These are phyloP conservation scores for Boletus coccyginus DNA, from an alignment of 768 basidiomycete genomes.

Conservation along the genomic window DNA sequence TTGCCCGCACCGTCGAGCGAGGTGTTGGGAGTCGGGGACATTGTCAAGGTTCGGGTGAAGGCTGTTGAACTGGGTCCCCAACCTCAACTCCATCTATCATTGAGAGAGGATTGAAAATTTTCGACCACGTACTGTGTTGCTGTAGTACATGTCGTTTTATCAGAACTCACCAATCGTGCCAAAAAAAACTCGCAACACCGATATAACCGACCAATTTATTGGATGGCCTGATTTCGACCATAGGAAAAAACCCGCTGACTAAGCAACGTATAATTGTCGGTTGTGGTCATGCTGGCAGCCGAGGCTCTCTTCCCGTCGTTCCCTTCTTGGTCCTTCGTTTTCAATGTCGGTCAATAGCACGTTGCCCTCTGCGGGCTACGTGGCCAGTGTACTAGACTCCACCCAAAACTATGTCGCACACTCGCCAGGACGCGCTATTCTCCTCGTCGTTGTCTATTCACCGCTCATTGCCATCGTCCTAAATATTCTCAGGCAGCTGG, in stretches of 20 bases:
- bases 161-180: too few species aligned
- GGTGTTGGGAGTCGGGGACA: constrained; percentile 24
- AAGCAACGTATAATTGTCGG: constrained; percentile 11
- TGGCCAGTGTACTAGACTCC: constrained; percentile 15
- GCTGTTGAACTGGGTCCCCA: constrained; percentile 29
- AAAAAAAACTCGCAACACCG: too few species aligned
- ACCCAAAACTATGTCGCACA: constrained; percentile 19
- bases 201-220: not conserved
- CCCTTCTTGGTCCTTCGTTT: not conserved
- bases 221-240: constrained; percentile 14
- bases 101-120: constrained; percentile 1
- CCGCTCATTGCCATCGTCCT: constrained; percentile 67
- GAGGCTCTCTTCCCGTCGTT: not conserved
- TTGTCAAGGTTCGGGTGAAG: constrained; percentile 26
- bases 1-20: constrained; percentile 8
- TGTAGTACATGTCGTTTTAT: too few species aligned
- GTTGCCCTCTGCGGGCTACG: constrained; percentile 25
- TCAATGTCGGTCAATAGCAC: constrained; percentile 28
- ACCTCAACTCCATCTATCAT: constrained; percentile 25
- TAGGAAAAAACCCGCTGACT: constrained; percentile 19
- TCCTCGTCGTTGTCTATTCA: constrained; percentile 54
- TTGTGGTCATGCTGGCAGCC: not conserved
- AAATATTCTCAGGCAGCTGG: constrained; percentile 80
- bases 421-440: constrained; percentile 29
- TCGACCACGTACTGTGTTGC: not conserved